Conservation (phyloP, 257 asterid genomes). For the Primulina huaijiensis region DNA sequence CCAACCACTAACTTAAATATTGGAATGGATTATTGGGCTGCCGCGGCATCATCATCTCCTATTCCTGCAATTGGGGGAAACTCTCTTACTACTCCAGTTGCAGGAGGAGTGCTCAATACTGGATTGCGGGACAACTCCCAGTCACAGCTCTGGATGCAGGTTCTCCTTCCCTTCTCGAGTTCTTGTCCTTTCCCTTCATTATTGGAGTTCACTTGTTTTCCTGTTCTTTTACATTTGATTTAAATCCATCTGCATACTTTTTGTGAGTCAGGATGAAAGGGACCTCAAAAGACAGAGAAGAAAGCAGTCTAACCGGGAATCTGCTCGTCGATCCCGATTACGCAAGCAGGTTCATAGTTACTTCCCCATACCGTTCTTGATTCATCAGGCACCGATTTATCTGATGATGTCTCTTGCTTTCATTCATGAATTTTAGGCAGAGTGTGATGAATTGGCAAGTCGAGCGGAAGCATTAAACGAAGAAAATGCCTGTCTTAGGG, state of each 20-base stretch:
- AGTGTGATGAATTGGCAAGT: constrained; percentile 60
- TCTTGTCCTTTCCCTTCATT: not conserved
- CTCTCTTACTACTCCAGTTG: constrained; percentile 55
- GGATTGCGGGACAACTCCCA: constrained; percentile 68
- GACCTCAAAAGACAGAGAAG: constrained; percentile 91
- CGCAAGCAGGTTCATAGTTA: constrained; percentile 72
- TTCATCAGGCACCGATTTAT: not conserved
- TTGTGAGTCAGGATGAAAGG: constrained; percentile 72
- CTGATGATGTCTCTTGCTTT: constrained; percentile 20
- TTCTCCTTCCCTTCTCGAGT: constrained; percentile 21
- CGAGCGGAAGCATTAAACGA: constrained; percentile 50
- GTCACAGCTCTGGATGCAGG: constrained; percentile 78
- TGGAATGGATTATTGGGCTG: constrained; percentile 91
- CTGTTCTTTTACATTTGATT: not conserved
- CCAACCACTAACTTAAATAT: constrained; percentile 87
- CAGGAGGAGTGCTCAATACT: constrained; percentile 54
- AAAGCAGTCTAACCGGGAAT: constrained; percentile 96
- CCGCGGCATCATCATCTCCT: constrained; percentile 52
- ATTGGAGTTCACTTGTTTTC: not conserved
- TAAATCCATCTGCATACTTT: constrained; percentile 3
- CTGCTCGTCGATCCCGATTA: constrained; percentile 92
- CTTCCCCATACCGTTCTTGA: not conserved
- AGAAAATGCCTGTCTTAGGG: constrained; percentile 49
- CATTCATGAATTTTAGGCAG: constrained; percentile 38
- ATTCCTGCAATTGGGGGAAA: constrained; percentile 69